These are phyloP conservation scores for Fraxinus paxiana DNA, from an alignment of 305 asterid genomes.

Conservation along the genomic window DNA sequence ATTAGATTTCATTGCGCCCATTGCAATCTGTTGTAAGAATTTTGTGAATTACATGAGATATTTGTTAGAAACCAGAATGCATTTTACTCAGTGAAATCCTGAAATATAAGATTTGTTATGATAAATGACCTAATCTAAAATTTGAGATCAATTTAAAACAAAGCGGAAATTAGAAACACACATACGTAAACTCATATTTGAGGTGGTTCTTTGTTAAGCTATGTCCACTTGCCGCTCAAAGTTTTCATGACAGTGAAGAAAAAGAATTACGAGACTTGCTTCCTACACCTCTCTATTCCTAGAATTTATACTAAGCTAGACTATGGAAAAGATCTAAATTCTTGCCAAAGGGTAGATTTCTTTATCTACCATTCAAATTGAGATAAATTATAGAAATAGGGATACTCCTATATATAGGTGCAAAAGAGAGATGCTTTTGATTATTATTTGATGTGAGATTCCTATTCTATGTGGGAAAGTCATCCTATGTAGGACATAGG, in stretches of 20 bases:
- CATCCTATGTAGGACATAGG: not conserved
- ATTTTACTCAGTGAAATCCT: not conserved
- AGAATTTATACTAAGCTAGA: not conserved
- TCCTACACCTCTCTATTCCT: not conserved
- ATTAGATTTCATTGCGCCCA: not conserved
- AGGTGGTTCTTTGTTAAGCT: not conserved
- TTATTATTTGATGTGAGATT: not conserved
- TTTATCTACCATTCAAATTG: not conserved
- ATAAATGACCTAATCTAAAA: not conserved
- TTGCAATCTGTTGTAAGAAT: not conserved
- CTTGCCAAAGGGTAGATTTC: not conserved
- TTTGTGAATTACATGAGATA: not conserved
- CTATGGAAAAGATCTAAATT: not conserved
- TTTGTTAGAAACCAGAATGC: not conserved
- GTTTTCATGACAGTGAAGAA: not conserved
- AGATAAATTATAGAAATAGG: not conserved
- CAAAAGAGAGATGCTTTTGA: not conserved
- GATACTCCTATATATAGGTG: not conserved
- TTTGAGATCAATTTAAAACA: not conserved
- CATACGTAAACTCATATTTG: not conserved
- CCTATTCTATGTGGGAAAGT: not conserved
- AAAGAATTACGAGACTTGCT: not conserved
- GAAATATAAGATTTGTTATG: not conserved
- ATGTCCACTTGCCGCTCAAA: not conserved
- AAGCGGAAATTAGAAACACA: not conserved